Conservation (phyloP, 768 basidiomycete species). For the Leccinum variicolor region DNA sequence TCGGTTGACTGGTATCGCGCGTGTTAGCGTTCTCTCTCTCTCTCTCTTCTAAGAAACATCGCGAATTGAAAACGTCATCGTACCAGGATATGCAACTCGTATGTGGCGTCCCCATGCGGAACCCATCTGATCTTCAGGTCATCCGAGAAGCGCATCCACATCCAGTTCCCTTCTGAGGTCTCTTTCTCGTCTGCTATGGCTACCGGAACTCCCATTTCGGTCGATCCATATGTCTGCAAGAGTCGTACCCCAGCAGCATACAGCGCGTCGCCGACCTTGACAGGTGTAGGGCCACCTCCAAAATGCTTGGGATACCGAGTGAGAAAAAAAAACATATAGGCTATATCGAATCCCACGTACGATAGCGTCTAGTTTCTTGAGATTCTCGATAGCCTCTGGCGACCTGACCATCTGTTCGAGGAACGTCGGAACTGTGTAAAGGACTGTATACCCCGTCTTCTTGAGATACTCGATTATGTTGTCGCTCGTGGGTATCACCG, state of each 20-base stretch:
- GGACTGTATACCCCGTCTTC: constrained; percentile 24
- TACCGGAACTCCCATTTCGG: constrained; percentile 19
- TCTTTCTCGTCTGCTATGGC: neutral
- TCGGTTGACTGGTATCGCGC: neutral
- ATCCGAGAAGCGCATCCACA: constrained; percentile 32
- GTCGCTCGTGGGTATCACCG: constrained; percentile 37
- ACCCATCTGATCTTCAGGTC: constrained; percentile 25
- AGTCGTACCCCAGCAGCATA: constrained; percentile 34
- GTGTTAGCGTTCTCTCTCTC: neutral
- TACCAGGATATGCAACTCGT: constrained; percentile 39
- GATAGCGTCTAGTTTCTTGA: constrained; percentile 17
- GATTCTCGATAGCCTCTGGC: constrained; percentile 14
- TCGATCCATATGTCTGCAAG: constrained; percentile 36
- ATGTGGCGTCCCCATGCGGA: constrained; percentile 33
- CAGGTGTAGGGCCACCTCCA: constrained; percentile 37
- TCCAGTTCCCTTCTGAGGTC: constrained; percentile 28
- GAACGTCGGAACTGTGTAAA: constrained; percentile 38
- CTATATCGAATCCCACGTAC: too few relatives aligned
- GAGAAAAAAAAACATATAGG: too few relatives aligned
- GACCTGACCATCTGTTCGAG: constrained; percentile 36
- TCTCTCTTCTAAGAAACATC: neutral
- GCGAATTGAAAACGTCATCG: neutral
- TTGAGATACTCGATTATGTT: constrained; percentile 36
- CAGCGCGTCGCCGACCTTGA: constrained; percentile 34
- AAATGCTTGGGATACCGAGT: constrained; percentile 24